Evolutionary conservation across 1,284 basidiomycete species (phyloP).

Genomic region (Apiotrichum brassicae): DNA sequence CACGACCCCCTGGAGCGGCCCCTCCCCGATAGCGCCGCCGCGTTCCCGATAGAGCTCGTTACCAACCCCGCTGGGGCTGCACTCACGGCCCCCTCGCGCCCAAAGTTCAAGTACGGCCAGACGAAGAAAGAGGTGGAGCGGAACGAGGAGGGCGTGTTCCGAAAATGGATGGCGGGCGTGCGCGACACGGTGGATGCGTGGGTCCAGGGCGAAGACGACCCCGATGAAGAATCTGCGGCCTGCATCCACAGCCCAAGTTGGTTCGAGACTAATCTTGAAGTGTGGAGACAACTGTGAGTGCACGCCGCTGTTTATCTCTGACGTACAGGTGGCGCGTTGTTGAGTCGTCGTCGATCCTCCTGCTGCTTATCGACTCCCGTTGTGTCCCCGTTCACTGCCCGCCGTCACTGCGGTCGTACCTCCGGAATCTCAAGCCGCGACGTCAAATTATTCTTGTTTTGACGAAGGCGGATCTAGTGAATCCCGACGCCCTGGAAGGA

Average conservation of each 20-base stretch:
- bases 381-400: conserved; percentile 63
- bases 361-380: conserved; percentile 77
- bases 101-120: conserved; percentile 77
- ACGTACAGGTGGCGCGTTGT: conserved; percentile 70
- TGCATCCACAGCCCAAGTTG: conserved; percentile 52
- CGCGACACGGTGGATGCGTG: conserved; percentile 57
- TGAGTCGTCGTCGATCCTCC: conserved; percentile 75
- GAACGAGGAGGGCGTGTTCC: conserved; percentile 73
- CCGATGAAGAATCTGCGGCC: conserved; percentile 48
- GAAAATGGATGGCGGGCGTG: conserved; percentile 63
- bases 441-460: conserved; percentile 68
- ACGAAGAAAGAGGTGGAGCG: conserved; percentile 76
- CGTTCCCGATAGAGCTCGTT: conserved; percentile 47
- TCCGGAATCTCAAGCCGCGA: conserved; percentile 45
- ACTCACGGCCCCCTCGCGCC: conserved; percentile 59
- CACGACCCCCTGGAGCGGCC: conserved; percentile 57
- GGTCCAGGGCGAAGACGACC: conserved; percentile 38
- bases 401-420: conserved; percentile 50
- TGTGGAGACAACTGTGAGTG: conserved; percentile 72
- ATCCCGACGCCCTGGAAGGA: conserved; percentile 54
- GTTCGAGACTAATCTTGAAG: conserved; percentile 83
- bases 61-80: conserved; percentile 16
- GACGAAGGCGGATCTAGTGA: conserved; percentile 76
- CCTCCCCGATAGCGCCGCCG: conserved; percentile 50
- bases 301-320: background rate